These are phyloP conservation scores for Cyberlindnera sargentensis DNA, from an alignment of 805 yeast species.

Conservation along the genomic window DNA sequence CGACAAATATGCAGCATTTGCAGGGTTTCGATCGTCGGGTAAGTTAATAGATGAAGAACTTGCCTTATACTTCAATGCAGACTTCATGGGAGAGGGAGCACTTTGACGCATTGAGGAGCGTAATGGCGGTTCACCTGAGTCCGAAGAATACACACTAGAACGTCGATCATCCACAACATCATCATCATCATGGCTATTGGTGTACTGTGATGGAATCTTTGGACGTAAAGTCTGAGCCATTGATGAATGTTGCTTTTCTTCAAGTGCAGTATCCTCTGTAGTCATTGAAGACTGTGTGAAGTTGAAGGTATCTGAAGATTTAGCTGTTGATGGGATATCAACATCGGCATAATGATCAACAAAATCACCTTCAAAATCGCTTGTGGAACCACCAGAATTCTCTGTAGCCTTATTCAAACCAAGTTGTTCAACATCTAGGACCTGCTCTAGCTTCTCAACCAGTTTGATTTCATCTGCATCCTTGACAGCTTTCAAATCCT, in stretches of 20 bases:
- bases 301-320: conserved; percentile 15
- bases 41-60: conserved; percentile 18
- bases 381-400: background rate
- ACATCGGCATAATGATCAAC: conserved; percentile 14
- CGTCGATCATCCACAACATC: conserved; percentile 1
- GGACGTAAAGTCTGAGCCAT: conserved; percentile 46
- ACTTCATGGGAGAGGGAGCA: conserved; percentile 34
- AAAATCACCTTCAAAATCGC: conserved; percentile 10
- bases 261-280: conserved; percentile 13
- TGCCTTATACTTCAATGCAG: conserved; percentile 31
- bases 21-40: conserved; percentile 28
- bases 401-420: background rate
- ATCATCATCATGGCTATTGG: conserved; percentile 6
- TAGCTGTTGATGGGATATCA: conserved; percentile 22
- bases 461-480: conserved; percentile 6
- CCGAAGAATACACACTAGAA: conserved; percentile 12
- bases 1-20: conserved; percentile 58
- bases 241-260: conserved; percentile 3
- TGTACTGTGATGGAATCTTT: conserved; percentile 25
- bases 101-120: conserved; percentile 26
- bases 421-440: background rate
- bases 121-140: conserved; percentile 21
- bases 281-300: conserved; percentile 17
- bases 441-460: background rate
- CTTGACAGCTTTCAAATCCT: conserved; percentile 6